Conservation (phyloP, 2,329 filamentous ascomycete genomes). For the Colletotrichum orbiculare region DNA sequence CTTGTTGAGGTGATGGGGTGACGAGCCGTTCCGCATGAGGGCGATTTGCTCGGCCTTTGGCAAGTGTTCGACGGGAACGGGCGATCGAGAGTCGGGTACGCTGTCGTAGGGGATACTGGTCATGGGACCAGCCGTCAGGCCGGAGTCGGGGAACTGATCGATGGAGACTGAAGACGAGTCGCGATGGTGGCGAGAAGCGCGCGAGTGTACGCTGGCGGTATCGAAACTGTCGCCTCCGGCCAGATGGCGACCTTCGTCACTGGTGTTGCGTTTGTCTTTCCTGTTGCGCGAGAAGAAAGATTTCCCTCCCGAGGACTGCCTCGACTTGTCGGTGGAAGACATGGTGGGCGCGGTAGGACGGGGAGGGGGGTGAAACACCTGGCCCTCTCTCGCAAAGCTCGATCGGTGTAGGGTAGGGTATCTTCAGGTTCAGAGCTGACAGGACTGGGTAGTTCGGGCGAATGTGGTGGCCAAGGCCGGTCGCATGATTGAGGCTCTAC, state of each 20-base stretch:
- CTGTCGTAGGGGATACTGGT: constrained; percentile 89
- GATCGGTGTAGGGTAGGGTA: constrained; percentile 20
- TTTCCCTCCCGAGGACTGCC: constrained; percentile 79
- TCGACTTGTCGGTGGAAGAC: constrained; percentile 79
- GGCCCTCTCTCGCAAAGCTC: constrained; percentile 34
- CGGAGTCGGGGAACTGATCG: constrained; percentile 74
- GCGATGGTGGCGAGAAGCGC: constrained; percentile 81
- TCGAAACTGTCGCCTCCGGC: constrained; percentile 67
- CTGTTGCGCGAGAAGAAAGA: constrained; percentile 92
- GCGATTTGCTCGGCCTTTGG: constrained; percentile 73
- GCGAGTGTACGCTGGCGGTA: constrained; percentile 71
- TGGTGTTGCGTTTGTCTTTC: constrained; percentile 73
- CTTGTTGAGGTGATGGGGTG: constrained; percentile 87
- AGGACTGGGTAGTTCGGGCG: constrained; percentile 33
- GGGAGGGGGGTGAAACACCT: constrained; percentile 38
- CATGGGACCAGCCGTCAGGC: constrained; percentile 82
- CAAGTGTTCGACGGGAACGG: constrained; percentile 78
- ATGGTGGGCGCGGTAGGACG: constrained; percentile 48
- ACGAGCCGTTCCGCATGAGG: constrained; percentile 72
- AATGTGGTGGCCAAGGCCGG: constrained; percentile 46
- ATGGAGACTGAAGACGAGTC: constrained; percentile 78
- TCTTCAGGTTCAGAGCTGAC: constrained; percentile 34
- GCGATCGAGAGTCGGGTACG: constrained; percentile 74
- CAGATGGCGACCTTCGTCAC: constrained; percentile 67
- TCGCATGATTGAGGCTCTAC: constrained; percentile 50